A percentile compares a stretch with the other conserved stretches of the same genome.
These are phyloP conservation scores for Salix exigua DNA, from an alignment of 345 rosid species.

Conservation along the genomic window DNA sequence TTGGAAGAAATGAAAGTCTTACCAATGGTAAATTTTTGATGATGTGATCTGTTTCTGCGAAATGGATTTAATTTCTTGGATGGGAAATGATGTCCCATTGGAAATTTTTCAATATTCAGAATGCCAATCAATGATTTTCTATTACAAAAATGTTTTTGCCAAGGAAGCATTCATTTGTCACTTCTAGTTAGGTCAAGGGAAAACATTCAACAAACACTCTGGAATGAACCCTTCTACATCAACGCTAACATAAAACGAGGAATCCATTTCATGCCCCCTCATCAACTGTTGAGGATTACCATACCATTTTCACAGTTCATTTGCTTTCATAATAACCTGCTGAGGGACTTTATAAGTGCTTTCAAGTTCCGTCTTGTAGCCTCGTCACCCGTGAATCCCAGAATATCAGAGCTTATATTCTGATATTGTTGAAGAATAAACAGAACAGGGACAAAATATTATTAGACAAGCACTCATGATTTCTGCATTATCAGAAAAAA, in stretches of 20 bases:
- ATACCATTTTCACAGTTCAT: neutral
- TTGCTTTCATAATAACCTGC: slow-evolving; percentile 67
- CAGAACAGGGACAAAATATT: neutral
- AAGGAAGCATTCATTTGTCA: neutral
- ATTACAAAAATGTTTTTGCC: neutral
- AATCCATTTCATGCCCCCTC: neutral
- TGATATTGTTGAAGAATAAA: slow-evolving; percentile 26
- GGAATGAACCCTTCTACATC: neutral
- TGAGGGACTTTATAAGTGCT: slow-evolving; percentile 87
- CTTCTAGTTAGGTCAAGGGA: neutral
- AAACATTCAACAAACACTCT: neutral
- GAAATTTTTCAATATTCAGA: neutral
- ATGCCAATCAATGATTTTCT: neutral
- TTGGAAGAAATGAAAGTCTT: neutral
- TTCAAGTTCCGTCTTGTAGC: slow-evolving; percentile 80
- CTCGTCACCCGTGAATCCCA: slow-evolving; percentile 99
- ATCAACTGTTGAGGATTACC: neutral
- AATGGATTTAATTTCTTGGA: neutral
- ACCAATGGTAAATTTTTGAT: neutral
- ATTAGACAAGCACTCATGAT: neutral
- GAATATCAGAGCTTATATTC: slow-evolving; percentile 92
- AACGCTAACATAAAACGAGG: neutral
- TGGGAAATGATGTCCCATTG: neutral
- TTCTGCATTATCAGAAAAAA: neutral
- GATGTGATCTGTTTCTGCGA: neutral